Conservation (phyloP, 1,139 yeast genomes). For the Kodamaea arcana region DNA sequence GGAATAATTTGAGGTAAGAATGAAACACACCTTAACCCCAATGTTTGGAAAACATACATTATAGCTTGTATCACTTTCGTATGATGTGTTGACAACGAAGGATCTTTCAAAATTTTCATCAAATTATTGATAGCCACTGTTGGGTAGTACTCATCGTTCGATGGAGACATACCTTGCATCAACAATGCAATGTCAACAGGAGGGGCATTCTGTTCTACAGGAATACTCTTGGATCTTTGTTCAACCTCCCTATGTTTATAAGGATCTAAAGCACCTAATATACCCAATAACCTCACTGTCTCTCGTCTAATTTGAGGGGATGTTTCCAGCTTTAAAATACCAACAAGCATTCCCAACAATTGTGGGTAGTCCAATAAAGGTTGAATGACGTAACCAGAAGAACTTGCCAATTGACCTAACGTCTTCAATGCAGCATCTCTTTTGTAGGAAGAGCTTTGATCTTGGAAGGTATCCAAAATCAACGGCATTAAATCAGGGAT, state of each 20-base stretch:
- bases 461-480: slow-evolving; percentile 82
- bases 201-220: slow-evolving; percentile 80
- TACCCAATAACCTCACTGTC: slow-evolving; percentile 84
- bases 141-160: slow-evolving; percentile 90
- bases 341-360: slow-evolving; percentile 73
- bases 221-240: slow-evolving; percentile 55
- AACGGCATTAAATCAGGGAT: slow-evolving; percentile 80
- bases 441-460: slow-evolving; percentile 80
- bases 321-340: slow-evolving; percentile 75
- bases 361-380: slow-evolving; percentile 92
- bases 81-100: slow-evolving; percentile 81
- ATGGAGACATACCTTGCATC: slow-evolving; percentile 93
- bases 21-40: slow-evolving; percentile 84
- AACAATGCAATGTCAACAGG: slow-evolving; percentile 85
- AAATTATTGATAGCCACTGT: slow-evolving; percentile 88
- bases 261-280: slow-evolving; percentile 94
- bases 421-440: slow-evolving; percentile 88
- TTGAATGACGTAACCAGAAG: slow-evolving; percentile 92
- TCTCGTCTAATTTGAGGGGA: slow-evolving; percentile 75
- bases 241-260: slow-evolving; percentile 92
- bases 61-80: slow-evolving; percentile 89
- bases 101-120: slow-evolving; percentile 78
- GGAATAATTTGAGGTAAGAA: slow-evolving; percentile 85
- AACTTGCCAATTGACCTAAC: slow-evolving; percentile 81
- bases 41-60: slow-evolving; percentile 81